phyloP scores from a whole-genome alignment of 2,329 filamentous ascomycete species.

The Alternaria triticimaculans region DNA sequence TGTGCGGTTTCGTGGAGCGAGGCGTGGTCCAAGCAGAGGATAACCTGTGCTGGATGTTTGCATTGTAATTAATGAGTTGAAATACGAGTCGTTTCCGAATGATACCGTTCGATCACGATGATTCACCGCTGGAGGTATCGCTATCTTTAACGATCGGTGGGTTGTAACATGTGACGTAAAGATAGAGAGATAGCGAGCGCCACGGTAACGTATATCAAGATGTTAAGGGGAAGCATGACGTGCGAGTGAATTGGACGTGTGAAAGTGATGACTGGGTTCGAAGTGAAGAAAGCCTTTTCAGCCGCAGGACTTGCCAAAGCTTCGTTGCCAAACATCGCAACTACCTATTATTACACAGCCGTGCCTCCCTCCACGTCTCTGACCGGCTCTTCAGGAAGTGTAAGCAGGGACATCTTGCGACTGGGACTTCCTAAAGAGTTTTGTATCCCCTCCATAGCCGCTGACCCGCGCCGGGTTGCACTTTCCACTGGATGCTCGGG shows the following conservation, averaged over 20 bases:
- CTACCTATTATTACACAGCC: constrained; percentile 21
- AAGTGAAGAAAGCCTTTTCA: background rate
- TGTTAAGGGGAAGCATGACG: background rate
- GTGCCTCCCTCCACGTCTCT: constrained; percentile 47
- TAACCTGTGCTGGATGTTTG: background rate
- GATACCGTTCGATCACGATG: background rate
- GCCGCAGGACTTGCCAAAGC: background rate
- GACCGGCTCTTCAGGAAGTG: constrained; percentile 50
- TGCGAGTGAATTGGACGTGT: background rate
- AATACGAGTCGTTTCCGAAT: background rate
- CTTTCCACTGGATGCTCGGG: constrained; percentile 10
- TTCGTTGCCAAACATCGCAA: constrained; percentile 1
- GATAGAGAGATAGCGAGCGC: background rate
- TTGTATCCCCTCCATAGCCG: constrained; percentile 17
- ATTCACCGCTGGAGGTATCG: background rate
- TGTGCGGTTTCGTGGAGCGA: background rate
- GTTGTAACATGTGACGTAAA: background rate
- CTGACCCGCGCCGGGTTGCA: background rate
- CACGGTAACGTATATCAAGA: background rate
- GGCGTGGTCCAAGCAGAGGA: background rate
- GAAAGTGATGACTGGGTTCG: background rate
- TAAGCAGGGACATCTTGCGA: constrained; percentile 53
- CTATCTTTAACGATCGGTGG: background rate
- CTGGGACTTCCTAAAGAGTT: constrained; percentile 34
- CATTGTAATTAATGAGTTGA: background rate